A percentile compares a stretch with the other conserved stretches of the same genome.
phyloP scores from a whole-genome alignment of 164 flowering plant genomes.

The Stephania japonica region DNA sequence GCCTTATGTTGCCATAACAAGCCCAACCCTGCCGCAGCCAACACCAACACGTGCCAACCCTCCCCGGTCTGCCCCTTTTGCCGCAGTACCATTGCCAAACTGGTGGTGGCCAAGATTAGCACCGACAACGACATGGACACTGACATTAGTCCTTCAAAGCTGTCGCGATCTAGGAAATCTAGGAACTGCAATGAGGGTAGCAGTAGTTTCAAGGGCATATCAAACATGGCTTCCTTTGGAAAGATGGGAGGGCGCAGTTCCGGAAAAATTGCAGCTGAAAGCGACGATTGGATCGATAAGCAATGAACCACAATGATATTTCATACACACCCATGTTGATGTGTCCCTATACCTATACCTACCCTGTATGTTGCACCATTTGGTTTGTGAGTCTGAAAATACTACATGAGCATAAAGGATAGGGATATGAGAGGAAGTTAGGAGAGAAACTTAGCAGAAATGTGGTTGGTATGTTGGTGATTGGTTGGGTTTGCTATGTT shows the following conservation, averaged over 20 bases:
- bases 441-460: neutral
- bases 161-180: constrained; percentile 38
- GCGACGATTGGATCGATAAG: constrained; percentile 46
- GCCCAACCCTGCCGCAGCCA: constrained; percentile 54
- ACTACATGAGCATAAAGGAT: neutral
- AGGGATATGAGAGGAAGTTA: neutral
- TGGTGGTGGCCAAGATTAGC: constrained; percentile 57
- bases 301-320: constrained; percentile 17
- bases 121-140: constrained; percentile 25
- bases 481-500: neutral
- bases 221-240: constrained; percentile 52
- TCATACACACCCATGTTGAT: neutral
- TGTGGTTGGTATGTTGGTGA: neutral
- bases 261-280: constrained; percentile 54
- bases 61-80: constrained; percentile 93
- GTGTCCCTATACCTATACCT: neutral
- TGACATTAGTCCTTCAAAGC: constrained; percentile 40
- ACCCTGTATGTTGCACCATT: neutral
- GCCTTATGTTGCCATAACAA: constrained; percentile 92
- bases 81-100: constrained; percentile 62
- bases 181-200: constrained; percentile 65
- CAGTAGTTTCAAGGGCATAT: constrained; percentile 81
- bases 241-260: constrained; percentile 56
- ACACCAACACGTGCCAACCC: constrained; percentile 27
- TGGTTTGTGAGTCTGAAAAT: neutral